Evolutionary conservation across 192 early-diverging fungal species (phyloP), one percentile per base, ranked within the genome.

Genomic region (Jimgerdemannia lactiflua): DNA sequence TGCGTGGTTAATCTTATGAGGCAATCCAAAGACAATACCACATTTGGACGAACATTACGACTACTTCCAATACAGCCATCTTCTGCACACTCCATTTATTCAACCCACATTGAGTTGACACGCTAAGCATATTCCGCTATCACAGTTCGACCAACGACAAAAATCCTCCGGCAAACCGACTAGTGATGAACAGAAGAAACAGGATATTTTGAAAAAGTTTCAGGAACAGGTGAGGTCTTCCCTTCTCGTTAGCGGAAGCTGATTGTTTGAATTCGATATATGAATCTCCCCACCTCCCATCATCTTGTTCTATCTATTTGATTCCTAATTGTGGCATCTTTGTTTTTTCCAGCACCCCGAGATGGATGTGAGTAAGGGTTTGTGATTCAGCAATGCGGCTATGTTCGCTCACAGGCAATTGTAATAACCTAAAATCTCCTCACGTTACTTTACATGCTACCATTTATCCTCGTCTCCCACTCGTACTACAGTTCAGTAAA

Each of bases 141-240:
- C n/a, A n/a, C n/a, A n/a, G n/a, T n/a, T 91, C 85, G 95, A 97
- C 71, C 95, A 97, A 75, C 86, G 87, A 66, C 95, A 96, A 81
- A 95, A 97, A 82, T 80, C 84, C 18, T 88, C 92, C 79, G 92
- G 92, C 4, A 82, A 88, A 70, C 93, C 94, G 6, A 84, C 92
- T 20, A 94, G 91, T 77, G 95, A 97, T 43, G 92, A 94, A 64
- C 64, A 87, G 42, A 89, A 92, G 75, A 95, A 96, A 79, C 81
- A 85, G 66, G 90, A 93, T 9, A 90, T 93, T 67, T 83, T 97
- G 19, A 84, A 89, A 72, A 91, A 91, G 78, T 97, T 96, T 79
- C 85, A 94, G 77, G 75, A 70, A 43, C 75, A 83, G 84, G 83
- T 82, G 77, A 42, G 42, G 42, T 4, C 18, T 40, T 18, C 10